Base-by-base conservation (phyloP, 108 stramenopile genomes). In the Discostella pseudostelligera region DNA sequence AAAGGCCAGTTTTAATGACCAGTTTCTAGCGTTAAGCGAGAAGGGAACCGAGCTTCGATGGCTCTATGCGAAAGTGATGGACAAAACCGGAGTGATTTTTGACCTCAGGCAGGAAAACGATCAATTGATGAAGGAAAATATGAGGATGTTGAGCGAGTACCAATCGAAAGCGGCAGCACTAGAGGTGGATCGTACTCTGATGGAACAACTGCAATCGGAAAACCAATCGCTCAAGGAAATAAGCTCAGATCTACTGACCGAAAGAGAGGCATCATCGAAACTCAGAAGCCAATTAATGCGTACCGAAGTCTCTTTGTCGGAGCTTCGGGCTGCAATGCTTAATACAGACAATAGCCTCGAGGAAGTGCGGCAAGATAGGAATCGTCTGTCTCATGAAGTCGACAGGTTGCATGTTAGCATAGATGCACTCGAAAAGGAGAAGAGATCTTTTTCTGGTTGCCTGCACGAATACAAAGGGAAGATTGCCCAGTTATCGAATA, bases 391-490 rank as follows among this genome's bases (percentile, higher is more conserved):
- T 53, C 8, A 24, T 3, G 39, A 70, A 53, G 47, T 70, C 29
- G 51, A 54, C 24, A 53, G 35, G 17, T 32, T 62, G 53, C 60
- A 61, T 39, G 60, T 62, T 39, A 55, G 16, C 40, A 56, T 56
- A 2, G 53, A 51, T 8, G 26, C 17, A 12, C 49, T 70, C 28
- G 60, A 70, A 70, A 40, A 51, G 22, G 69, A 55, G 37, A 69
- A 57, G 59, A 21, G 60, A 16, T 37, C 48, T 17, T 59, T 69
- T 0, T 5, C 50, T 28, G 13, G 36, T 32, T 43, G 42, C 29
- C 5, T 69, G 59, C 51, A 55, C 11, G 60, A 61, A 17, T 70
- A 32, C 28, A 36, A 70, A 62, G 51, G 44, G n/a, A 53, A 70
- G 35, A 44, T 37, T 0, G 29, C 51, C 10, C 29, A 22, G 4